phyloP scores from a whole-genome alignment of 202 grass and related monocot genomes.

The Zoysia matrella region DNA sequence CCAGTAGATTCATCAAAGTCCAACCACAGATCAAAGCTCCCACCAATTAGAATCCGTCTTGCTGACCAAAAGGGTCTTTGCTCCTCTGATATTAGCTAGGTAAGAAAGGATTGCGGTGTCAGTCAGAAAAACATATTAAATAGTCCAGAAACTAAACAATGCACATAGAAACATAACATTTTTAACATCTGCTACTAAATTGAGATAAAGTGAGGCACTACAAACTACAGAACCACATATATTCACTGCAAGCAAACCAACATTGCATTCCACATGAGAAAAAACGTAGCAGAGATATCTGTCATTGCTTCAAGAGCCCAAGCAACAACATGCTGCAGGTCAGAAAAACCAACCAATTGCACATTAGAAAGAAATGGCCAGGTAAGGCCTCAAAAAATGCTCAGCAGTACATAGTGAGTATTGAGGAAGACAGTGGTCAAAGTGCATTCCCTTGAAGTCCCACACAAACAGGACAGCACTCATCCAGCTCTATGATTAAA shows the following conservation, averaged over 20 bases:
- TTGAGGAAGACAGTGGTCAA: not conserved
- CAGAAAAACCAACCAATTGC: not conserved
- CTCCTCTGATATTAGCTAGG: slow-evolving; percentile 21
- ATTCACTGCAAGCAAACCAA: not conserved
- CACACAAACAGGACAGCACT: not conserved
- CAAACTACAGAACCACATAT: not conserved
- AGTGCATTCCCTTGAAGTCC: slow-evolving; percentile 5
- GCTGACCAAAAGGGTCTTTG: not conserved
- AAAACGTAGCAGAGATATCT: not conserved
- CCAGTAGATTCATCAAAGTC: slow-evolving; percentile 27
- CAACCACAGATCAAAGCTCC: slow-evolving; percentile 17
- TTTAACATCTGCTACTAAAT: not conserved
- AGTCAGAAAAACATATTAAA: not conserved
- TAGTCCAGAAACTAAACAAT: not conserved
- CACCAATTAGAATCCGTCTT: not conserved
- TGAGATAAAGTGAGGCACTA: not conserved
- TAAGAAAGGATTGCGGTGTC: slow-evolving; percentile 3
- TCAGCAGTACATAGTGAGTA: too few species aligned
- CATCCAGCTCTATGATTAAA: slow-evolving; percentile 24
- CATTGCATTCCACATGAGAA: not conserved
- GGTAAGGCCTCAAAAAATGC: too few species aligned
- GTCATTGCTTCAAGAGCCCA: not conserved
- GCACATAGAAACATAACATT: not conserved
- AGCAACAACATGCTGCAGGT: not conserved
- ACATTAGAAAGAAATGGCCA: not conserved